phyloP scores from a whole-genome alignment of 257 asterid genomes.

The Nicotiana noctiflora region DNA sequence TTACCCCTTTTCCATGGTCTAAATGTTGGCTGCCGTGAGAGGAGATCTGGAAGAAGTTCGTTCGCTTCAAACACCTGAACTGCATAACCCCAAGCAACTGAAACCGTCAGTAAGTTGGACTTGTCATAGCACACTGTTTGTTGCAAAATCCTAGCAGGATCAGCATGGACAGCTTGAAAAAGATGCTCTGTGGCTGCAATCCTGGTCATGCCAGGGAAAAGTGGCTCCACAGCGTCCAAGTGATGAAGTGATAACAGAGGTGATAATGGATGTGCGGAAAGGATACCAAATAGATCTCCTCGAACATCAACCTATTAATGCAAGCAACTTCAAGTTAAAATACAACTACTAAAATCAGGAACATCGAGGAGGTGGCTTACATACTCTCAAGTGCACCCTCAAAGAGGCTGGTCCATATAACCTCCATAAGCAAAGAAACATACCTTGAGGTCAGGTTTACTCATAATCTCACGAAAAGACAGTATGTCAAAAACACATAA shows the following conservation, averaged over 20 bases:
- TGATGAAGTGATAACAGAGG: constrained; percentile 70
- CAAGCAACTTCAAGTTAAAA: background rate
- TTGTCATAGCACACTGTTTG: constrained; percentile 72
- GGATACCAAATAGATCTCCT: constrained; percentile 64
- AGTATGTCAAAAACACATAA: background rate
- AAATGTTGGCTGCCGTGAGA: constrained; percentile 52
- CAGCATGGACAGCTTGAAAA: constrained; percentile 45
- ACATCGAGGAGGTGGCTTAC: background rate
- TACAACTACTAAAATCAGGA: background rate
- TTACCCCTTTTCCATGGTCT: constrained; percentile 73
- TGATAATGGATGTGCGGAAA: constrained; percentile 71
- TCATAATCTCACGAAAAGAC: background rate
- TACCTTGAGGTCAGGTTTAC: background rate
- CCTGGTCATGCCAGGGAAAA: constrained; percentile 62
- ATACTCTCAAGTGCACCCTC: background rate
- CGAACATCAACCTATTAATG: constrained; percentile 63
- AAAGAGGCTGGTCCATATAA: background rate
- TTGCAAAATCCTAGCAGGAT: constrained; percentile 62
- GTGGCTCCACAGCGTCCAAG: constrained; percentile 66
- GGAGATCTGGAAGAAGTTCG: constrained; percentile 54
- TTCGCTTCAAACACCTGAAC: constrained; percentile 63
- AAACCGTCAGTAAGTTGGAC: constrained; percentile 46
- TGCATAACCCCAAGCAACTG: constrained; percentile 79
- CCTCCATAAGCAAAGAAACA: background rate
- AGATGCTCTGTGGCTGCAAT: constrained; percentile 51